These are phyloP conservation scores for Trametes hirsuta DNA, from an alignment of 1,284 basidiomycete genomes.

Conservation along the genomic window DNA sequence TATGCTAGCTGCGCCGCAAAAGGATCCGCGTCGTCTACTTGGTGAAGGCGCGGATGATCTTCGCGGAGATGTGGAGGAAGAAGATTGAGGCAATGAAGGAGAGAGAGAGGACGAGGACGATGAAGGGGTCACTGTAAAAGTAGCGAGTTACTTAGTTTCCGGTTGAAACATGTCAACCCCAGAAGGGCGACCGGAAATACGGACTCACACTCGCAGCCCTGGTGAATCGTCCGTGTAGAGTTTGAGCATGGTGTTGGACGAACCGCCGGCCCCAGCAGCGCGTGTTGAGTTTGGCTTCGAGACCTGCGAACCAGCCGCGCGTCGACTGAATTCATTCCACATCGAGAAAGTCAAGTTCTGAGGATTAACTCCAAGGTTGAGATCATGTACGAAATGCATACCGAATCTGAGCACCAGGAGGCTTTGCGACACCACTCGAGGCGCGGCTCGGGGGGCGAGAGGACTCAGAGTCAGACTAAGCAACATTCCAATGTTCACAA, in stretches of 20 bases:
- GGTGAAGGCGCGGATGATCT: conserved; percentile 89
- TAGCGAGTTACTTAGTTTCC: neutral
- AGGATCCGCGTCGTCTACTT: conserved; percentile 53
- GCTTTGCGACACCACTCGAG: conserved; percentile 59
- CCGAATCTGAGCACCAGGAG: conserved; percentile 80
- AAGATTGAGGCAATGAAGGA: conserved; percentile 99
- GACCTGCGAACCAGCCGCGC: conserved; percentile 71
- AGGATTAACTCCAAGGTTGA: conserved; percentile 1
- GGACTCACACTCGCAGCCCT: conserved; percentile 91
- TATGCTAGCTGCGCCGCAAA: neutral
- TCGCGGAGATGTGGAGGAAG: conserved; percentile 97
- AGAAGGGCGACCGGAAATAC: neutral
- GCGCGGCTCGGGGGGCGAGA: conserved; percentile 30
- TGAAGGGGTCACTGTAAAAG: conserved; percentile 86
- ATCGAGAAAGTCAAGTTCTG: neutral
- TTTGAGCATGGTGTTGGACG: conserved; percentile 97
- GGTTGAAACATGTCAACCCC: neutral
- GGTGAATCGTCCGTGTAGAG: conserved; percentile 98
- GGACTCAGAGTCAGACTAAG: conserved; percentile 42
- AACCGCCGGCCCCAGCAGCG: conserved; percentile 95
- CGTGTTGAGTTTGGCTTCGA: conserved; percentile 87
- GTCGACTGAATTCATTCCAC: conserved; percentile 57
- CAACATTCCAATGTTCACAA: neutral
- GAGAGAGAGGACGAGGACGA: conserved; percentile 95
- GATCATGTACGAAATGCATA: conserved; percentile 39